Conservation (phyloP, 108 stramenopile genomes). For the Conticribra weissflogii region DNA sequence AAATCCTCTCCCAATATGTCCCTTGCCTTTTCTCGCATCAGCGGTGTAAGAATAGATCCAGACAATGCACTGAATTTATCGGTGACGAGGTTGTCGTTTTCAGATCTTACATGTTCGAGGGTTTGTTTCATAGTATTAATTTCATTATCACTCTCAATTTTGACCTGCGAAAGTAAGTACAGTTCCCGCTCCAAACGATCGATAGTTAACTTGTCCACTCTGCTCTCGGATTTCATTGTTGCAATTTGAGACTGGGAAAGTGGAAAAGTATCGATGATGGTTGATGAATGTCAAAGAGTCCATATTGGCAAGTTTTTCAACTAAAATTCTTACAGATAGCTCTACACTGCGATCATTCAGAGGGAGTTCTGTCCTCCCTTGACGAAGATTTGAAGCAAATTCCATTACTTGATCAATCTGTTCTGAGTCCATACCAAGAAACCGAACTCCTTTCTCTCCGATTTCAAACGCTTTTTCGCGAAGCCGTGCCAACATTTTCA, state of each 20-base stretch:
- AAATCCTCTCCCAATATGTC: conserved; percentile 19
- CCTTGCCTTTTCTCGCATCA: conserved; percentile 22
- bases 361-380: conserved; percentile 54
- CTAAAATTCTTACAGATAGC: conserved; percentile 18
- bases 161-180: conserved; percentile 15
- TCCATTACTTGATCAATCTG: conserved; percentile 55
- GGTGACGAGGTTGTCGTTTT: conserved; percentile 9
- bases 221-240: conserved; percentile 43
- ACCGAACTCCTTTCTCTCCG: conserved; percentile 61
- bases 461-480: conserved; percentile 62
- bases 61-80: not conserved
- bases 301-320: not conserved
- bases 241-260: conserved; percentile 29
- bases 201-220: conserved; percentile 55
- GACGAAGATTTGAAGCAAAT: conserved; percentile 59
- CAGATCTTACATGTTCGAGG: conserved; percentile 48
- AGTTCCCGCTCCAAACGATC: conserved; percentile 55
- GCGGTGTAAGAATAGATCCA: conserved; percentile 6
- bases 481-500: conserved; percentile 57
- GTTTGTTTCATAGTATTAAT: conserved; percentile 14
- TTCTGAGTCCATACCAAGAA: conserved; percentile 47
- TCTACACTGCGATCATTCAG: conserved; percentile 53
- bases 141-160: conserved; percentile 14
- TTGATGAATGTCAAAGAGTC: not conserved
- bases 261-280: not conserved